These are phyloP conservation scores for Sarocladium kiliense DNA, from an alignment of 2,329 filamentous ascomycete species.

Conservation along the genomic window DNA sequence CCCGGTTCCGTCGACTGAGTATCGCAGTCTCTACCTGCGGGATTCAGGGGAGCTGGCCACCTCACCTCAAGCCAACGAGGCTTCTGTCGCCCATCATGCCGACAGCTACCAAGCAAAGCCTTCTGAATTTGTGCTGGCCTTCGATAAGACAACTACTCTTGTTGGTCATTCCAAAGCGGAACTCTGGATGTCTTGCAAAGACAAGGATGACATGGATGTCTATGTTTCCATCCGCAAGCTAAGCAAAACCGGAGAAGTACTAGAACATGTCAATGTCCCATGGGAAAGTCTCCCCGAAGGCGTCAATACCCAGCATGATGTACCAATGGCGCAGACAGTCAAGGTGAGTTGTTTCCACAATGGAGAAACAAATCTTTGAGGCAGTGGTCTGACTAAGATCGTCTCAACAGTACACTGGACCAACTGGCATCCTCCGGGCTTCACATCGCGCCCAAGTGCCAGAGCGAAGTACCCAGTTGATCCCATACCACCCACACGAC, in stretches of 20 bases:
- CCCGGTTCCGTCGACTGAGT: no score
- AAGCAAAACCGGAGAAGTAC: not conserved
- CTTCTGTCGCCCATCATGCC: no score
- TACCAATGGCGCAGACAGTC: no score
- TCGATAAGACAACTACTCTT: not conserved
- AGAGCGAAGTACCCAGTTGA: not conserved
- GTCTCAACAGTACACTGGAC: not conserved
- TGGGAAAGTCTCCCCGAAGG: not conserved
- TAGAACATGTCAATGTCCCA: not conserved
- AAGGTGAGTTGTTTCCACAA: no score
- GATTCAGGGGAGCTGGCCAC: no score
- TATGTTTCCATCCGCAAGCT: not conserved
- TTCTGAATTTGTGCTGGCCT: not conserved
- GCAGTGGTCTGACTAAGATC: no score
- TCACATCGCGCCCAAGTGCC: not conserved
- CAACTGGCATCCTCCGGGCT: not conserved
- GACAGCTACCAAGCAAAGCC: no score
- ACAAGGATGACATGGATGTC: not conserved
- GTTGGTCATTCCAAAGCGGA: not conserved
- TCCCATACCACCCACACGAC: not conserved
- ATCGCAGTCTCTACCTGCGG: no score
- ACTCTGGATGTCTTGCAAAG: not conserved
- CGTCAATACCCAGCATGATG: not conserved
- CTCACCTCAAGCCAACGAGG: no score
- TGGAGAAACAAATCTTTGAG: no score